These are phyloP conservation scores for Colletotrichum somersetense DNA, from an alignment of 2,329 filamentous ascomycete species.

Conservation along the genomic window DNA sequence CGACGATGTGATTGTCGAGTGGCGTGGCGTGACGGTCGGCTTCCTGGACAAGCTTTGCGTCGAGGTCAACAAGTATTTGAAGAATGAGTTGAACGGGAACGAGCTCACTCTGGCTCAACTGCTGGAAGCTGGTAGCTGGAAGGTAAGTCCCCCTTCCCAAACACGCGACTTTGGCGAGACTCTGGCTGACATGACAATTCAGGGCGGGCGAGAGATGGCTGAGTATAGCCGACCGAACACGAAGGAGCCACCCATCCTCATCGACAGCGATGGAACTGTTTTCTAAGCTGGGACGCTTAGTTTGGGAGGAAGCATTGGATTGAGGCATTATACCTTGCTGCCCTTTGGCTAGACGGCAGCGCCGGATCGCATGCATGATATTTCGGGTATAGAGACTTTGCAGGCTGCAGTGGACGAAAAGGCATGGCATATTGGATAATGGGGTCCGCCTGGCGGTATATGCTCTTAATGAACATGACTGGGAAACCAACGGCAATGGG, in stretches of 20 bases:
- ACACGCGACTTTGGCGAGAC: not conserved
- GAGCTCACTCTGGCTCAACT: slow-evolving; percentile 88
- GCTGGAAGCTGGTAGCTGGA: slow-evolving; percentile 97
- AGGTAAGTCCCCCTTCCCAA: slow-evolving; percentile 71
- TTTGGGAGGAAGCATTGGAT: slow-evolving; percentile 35
- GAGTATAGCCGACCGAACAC: slow-evolving; percentile 96
- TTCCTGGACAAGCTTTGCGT: slow-evolving; percentile 64
- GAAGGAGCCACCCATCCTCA: slow-evolving; percentile 95
- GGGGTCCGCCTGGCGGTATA: slow-evolving; percentile 18
- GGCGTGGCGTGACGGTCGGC: slow-evolving; percentile 70
- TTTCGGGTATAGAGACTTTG: not conserved
- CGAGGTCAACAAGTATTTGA: slow-evolving; percentile 69
- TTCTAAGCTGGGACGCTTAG: slow-evolving; percentile 69
- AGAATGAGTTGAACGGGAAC: slow-evolving; percentile 72
- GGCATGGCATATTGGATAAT: slow-evolving; percentile 13
- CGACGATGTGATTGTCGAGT: slow-evolving; percentile 71
- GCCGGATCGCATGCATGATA: slow-evolving; percentile 6
- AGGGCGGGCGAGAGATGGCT: slow-evolving; percentile 94
- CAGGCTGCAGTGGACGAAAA: slow-evolving; percentile 21
- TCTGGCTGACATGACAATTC: slow-evolving; percentile 37
- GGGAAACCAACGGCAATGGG: slow-evolving; percentile 4
- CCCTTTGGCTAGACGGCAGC: slow-evolving; percentile 30
- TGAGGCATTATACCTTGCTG: slow-evolving; percentile 38
- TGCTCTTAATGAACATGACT: slow-evolving; percentile 37
- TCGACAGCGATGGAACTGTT: slow-evolving; percentile 95